Evolutionary conservation across 352 stramenopile genomes (phyloP).

Genomic region (Thalassiosira mediterranea): DNA sequence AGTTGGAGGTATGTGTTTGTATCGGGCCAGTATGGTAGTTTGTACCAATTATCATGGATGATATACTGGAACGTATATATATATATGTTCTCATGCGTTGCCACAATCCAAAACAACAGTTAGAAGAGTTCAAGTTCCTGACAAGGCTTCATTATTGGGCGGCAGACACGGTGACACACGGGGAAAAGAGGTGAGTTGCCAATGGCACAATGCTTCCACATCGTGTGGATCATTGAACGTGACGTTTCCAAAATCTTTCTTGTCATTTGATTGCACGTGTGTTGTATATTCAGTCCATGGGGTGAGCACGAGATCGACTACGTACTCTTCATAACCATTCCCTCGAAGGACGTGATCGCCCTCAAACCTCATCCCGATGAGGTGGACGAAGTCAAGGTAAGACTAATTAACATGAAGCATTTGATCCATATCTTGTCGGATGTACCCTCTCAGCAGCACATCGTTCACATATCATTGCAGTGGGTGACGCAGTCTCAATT

Average conservation of each 20-base stretch:
- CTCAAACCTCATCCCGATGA: constrained; percentile 93
- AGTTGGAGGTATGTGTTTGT: no score
- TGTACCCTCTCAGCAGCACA: no score
- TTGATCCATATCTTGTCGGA: no score
- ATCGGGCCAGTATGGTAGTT: no score
- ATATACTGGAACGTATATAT: no score
- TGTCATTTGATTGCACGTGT: no score
- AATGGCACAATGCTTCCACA: neutral
- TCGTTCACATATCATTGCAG: no score
- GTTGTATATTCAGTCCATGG: constrained; percentile 75
- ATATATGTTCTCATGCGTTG: no score
- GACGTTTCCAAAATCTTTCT: no score
- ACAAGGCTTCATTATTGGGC: constrained; percentile 98
- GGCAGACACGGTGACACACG: constrained; percentile 84
- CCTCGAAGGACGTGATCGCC: constrained; percentile 80
- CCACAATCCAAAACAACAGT: no score
- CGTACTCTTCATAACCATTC: constrained; percentile 90
- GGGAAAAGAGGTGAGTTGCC: constrained; percentile 67
- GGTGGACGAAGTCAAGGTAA: constrained; percentile 85
- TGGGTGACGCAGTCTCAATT: constrained; percentile 86
- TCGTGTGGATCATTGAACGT: neutral
- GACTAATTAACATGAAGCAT: no score
- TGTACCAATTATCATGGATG: no score
- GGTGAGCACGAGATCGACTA: constrained; percentile 99
- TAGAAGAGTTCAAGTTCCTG: constrained; percentile 91